Evolutionary conservation across 352 stramenopile genomes (phyloP).

Genomic region (Saprolegnia diclina): DNA sequence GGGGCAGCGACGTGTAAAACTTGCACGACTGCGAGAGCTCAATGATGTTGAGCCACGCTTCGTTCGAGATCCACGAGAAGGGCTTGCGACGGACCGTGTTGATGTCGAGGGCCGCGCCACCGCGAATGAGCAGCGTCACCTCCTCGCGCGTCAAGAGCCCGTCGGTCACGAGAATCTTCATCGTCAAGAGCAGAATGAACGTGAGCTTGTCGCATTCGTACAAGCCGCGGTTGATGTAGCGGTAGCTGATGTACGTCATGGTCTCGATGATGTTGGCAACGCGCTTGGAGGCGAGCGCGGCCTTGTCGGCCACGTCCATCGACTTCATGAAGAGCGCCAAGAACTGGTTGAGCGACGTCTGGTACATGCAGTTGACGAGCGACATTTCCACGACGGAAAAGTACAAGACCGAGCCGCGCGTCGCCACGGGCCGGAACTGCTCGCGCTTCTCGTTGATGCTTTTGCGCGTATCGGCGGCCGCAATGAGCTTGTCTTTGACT

Average conservation of each 20-base stretch:
- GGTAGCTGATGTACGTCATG: conserved; percentile 99
- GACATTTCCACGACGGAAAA: conserved; percentile 99
- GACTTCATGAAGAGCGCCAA: conserved; percentile 96
- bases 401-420: conserved; percentile 95
- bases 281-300: conserved; percentile 94
- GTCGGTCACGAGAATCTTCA: conserved; percentile 98
- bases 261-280: conserved; percentile 99
- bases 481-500: conserved; percentile 96
- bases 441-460: conserved; percentile 98
- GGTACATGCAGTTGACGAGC: conserved; percentile 99
- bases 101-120: conserved; percentile 95
- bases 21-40: conserved; percentile 93
- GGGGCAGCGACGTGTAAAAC: conserved; percentile 95
- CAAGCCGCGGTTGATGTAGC: conserved; percentile 97
- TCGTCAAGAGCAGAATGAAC: conserved; percentile 95
- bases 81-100: conserved; percentile 94
- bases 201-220: conserved; percentile 99
- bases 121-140: conserved; percentile 93
- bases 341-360: conserved; percentile 98
- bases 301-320: conserved; percentile 97
- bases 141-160: conserved; percentile 90
- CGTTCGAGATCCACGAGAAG: conserved; percentile 97
- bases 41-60: conserved; percentile 97
- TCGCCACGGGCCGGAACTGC: conserved; percentile 97
- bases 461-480: conserved; percentile 93